phyloP scores from a whole-genome alignment of 257 asterid genomes.

The Solanum clarkiae region DNA sequence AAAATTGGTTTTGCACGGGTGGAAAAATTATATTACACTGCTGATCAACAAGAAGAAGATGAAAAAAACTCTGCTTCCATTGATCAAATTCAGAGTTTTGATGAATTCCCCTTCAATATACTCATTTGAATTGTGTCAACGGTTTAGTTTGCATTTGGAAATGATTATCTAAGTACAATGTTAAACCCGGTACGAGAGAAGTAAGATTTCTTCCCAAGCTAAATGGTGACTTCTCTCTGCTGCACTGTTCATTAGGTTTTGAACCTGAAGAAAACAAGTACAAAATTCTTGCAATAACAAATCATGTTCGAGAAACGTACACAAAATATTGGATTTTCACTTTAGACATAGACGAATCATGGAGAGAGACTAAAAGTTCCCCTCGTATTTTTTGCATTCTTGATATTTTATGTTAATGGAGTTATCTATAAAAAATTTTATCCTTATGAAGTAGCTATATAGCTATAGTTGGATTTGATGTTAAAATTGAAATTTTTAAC shows the following conservation, averaged over 20 bases:
- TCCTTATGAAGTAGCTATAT: too few relatives aligned
- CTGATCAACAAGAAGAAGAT: background rate
- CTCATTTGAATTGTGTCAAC: background rate
- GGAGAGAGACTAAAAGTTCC: too few relatives aligned
- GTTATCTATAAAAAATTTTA: too few relatives aligned
- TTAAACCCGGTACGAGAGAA: background rate
- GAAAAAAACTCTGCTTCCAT: background rate
- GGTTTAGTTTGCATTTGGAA: background rate
- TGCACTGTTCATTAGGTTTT: background rate
- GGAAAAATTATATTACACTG: background rate
- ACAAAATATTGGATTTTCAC: background rate
- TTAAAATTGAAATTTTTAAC: too few relatives aligned
- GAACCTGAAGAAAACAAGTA: background rate
- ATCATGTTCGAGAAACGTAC: background rate
- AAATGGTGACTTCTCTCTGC: background rate
- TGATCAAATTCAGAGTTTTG: background rate
- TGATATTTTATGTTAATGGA: too few relatives aligned
- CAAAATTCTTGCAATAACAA: background rate
- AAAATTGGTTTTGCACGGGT: background rate
- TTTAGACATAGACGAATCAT: too few relatives aligned
- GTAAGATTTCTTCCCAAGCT: background rate
- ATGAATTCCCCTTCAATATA: background rate
- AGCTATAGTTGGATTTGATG: too few relatives aligned
- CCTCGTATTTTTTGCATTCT: too few relatives aligned
- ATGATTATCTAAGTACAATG: background rate